These are phyloP conservation scores for Mortierella sp. DNA, from an alignment of 371 early-diverging fungal species.

Conservation along the genomic window DNA sequence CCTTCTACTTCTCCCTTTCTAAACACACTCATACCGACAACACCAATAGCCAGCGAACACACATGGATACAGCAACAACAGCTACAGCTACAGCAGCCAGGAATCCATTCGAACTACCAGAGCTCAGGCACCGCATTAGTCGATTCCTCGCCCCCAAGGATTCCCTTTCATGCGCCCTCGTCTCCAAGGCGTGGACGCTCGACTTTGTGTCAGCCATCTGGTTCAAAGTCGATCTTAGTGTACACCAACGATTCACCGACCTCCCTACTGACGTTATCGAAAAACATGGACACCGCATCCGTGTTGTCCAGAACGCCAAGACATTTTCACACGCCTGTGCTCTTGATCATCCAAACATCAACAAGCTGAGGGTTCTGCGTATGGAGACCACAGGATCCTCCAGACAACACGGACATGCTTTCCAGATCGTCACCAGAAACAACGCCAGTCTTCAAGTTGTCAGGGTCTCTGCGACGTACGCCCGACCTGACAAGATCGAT, in stretches of 20 bases:
- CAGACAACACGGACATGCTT: no score
- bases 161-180: constrained; percentile 8
- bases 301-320: background rate
- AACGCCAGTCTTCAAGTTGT: no score
- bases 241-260: background rate
- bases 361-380: background rate
- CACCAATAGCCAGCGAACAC: no score
- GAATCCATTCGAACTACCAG: constrained; percentile 11
- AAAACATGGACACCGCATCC: constrained; percentile 9
- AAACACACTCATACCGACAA: no score
- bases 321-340: no score
- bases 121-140: background rate
- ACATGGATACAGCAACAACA: no score
- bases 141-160: background rate
- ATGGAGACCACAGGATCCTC: no score
- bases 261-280: background rate
- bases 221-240: constrained; percentile 11
- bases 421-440: no score
- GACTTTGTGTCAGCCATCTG: background rate
- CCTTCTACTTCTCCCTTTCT: no score
- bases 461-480: no score
- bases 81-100: background rate
- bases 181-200: constrained; percentile 2
- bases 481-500: no score
- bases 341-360: background rate